Base-by-base conservation (phyloP, 768 basidiomycete genomes). In the Boletus rubroflammeus region DNA sequence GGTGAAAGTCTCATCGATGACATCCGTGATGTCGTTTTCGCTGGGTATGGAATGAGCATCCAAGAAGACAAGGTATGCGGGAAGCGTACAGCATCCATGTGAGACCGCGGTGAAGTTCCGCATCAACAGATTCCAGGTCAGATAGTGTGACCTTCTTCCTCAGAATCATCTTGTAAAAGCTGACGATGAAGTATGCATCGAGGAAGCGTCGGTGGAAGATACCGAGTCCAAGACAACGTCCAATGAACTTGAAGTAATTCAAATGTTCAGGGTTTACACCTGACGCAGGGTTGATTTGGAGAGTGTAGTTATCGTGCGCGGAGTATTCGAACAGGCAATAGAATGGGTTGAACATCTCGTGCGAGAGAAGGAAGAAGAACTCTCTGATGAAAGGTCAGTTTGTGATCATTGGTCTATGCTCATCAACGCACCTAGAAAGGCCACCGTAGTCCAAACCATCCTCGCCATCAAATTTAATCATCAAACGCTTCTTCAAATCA, bases 311-410 rank as follows among this genome's bases (percentile, higher is more conserved):
- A 79, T 98, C 97, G 76, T 98, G 96, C 19, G 97, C 97, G 2
- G 97, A 98, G 73, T 99, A 99, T 75, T 99, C 97, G 75, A 99
- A 99, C 11, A 99, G 79, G 72, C 97, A 98, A 75, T 99, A 98
- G 81, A 99, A 98, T 23, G 97, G 97, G 73, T 98, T 97, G 80
- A 99, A 98, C 97, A 99, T 98, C 74, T 98, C 97, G 71, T 99
- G 97, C 32, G 96, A 98, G 45, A 99, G 81, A 54, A 99, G 77
- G 89, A 98, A 99, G 82, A 99, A 99, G 80, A 98, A 99, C 75
- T 99, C 97, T 78, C 95, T 96, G 73, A 41, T 54, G 23, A 19
- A 56, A 40, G 31, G 41, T 65, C 53, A 67, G 51, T 44, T 8
- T 40, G 31, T 9, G 1, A 40, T 15, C 40, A 31, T 50, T 39